A percentile compares a stretch with the other conserved stretches of the same genome.
These are phyloP conservation scores for Aspergillus sp. DNA, from an alignment of 2,329 filamentous ascomycete genomes.

Conservation along the genomic window DNA sequence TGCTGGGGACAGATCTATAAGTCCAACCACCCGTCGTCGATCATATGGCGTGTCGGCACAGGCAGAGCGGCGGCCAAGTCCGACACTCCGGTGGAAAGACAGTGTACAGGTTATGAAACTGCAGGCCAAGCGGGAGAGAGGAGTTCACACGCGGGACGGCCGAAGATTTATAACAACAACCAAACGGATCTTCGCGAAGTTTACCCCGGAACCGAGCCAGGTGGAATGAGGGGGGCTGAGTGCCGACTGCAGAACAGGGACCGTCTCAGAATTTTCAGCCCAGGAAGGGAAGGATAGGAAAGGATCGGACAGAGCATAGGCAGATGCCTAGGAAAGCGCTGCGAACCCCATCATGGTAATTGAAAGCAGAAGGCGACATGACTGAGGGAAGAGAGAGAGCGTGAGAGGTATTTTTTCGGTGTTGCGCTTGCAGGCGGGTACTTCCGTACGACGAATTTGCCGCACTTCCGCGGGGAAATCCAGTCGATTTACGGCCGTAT, in stretches of 20 bases:
- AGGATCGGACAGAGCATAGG: background rate
- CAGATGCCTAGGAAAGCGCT: background rate
- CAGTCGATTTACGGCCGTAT: background rate
- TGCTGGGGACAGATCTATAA: conserved; percentile 3
- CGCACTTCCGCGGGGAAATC: background rate
- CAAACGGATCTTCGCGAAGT: background rate
- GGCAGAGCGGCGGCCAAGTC: background rate
- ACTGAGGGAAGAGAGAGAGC: background rate
- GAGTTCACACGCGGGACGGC: background rate
- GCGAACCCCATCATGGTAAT: background rate
- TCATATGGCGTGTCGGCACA: too few species aligned
- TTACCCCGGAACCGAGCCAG: background rate
- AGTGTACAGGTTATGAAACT: too few species aligned
- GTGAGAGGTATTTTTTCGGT: background rate
- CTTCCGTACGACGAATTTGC: background rate
- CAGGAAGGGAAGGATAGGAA: background rate
- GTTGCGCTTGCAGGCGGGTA: background rate
- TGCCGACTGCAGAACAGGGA: background rate
- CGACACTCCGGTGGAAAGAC: background rate
- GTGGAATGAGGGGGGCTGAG: background rate
- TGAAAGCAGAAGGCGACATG: background rate
- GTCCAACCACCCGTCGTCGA: too few species aligned
- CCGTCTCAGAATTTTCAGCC: too few species aligned
- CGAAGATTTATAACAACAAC: background rate
- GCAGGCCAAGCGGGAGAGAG: background rate